Conservation (phyloP, 192 early-diverging fungal species). For the Mortierella hygrophila region DNA sequence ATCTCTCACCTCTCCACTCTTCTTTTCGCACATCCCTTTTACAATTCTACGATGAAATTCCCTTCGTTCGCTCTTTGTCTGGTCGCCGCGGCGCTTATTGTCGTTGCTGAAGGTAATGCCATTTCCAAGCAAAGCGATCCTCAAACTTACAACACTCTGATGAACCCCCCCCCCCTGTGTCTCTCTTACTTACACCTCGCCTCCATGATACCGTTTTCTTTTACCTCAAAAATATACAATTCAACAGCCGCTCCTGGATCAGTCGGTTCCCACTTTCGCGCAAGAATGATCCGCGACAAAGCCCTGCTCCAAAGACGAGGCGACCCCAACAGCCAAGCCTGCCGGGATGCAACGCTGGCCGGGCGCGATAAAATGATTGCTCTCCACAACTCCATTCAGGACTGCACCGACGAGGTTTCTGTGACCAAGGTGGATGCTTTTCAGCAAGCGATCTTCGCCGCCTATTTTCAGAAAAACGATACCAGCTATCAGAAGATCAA, state of each 20-base stretch:
- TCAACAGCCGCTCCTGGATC: neutral
- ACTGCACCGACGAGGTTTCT: neutral
- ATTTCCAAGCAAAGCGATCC: neutral
- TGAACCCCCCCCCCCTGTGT: too few relatives aligned
- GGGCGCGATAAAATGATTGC: neutral
- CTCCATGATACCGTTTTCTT: neutral
- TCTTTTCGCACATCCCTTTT: neutral
- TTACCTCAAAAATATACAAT: neutral
- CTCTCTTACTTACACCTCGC: neutral
- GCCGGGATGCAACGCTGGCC: neutral
- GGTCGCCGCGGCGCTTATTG: neutral
- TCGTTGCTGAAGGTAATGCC: neutral
- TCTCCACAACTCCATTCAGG: neutral
- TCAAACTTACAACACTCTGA: neutral
- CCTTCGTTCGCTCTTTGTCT: neutral
- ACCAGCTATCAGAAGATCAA: too few relatives aligned
- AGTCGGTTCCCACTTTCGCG: neutral
- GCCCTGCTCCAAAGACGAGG: neutral
- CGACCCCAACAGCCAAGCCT: neutral
- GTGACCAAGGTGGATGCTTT: too few relatives aligned
- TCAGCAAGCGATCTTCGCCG: too few relatives aligned
- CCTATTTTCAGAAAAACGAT: too few relatives aligned
- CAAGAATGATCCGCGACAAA: conserved; percentile 2
- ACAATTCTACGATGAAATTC: neutral
- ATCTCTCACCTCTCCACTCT: neutral